phyloP scores from a whole-genome alignment of 179 eudicot species.

The Corrigiola litoralis region DNA sequence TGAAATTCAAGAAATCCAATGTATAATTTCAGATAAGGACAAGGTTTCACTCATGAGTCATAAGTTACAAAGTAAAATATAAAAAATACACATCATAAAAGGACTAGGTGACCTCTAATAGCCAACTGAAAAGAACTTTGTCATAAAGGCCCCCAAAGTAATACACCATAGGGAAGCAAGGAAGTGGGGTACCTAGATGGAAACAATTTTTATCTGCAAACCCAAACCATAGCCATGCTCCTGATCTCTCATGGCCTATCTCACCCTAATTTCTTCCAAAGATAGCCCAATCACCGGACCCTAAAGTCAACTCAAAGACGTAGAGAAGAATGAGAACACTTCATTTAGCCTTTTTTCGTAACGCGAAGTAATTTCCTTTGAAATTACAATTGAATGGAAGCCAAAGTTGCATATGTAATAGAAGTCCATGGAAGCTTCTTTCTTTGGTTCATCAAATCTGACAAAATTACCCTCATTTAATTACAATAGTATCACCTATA shows the following conservation, averaged over 20 bases:
- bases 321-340: too few relatives aligned
- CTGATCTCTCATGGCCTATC: not conserved
- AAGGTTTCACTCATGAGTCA: not conserved
- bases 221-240: not conserved
- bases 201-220: too few relatives aligned
- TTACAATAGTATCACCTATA: too few relatives aligned
- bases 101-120: not conserved
- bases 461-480: too few relatives aligned
- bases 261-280: not conserved
- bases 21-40: not conserved
- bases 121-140: not conserved
- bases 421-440: too few relatives aligned
- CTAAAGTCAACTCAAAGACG: not conserved
- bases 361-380: too few relatives aligned
- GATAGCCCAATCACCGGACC: not conserved
- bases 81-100: not conserved
- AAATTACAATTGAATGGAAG: too few relatives aligned
- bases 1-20: slow-evolving; percentile 23
- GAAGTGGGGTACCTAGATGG: too few relatives aligned
- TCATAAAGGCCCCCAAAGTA: not conserved
- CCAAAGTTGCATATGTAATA: too few relatives aligned
- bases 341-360: too few relatives aligned
- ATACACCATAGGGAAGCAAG: not conserved
- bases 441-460: too few relatives aligned
- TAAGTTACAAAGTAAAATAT: too few relatives aligned